These are phyloP conservation scores for Basidiobolus meristosporus DNA, from an alignment of 371 early-diverging fungal genomes.

Conservation along the genomic window DNA sequence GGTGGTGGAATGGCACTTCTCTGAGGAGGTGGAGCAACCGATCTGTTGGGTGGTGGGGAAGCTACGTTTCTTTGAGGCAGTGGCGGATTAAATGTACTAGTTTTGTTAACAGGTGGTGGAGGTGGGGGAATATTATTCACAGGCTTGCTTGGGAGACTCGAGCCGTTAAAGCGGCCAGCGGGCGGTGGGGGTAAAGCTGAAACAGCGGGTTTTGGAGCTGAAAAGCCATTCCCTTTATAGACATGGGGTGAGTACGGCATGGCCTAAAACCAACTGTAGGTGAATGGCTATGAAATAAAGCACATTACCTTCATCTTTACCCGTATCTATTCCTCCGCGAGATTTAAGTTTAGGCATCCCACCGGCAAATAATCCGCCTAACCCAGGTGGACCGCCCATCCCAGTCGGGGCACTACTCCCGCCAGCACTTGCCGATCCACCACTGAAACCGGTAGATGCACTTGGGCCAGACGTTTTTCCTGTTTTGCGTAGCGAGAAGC, in stretches of 20 bases:
- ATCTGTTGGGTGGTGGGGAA: constrained; percentile 9
- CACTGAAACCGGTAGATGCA: no score
- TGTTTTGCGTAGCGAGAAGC: no score
- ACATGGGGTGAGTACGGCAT: constrained; percentile 11
- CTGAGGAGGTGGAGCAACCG: constrained; percentile 8
- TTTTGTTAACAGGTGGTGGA: constrained; percentile 10
- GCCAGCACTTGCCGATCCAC: no score
- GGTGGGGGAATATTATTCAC: no score
- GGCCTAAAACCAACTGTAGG: constrained; percentile 10
- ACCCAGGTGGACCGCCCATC: constrained; percentile 4
- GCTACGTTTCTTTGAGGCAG: constrained; percentile 6
- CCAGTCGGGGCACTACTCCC: no score
- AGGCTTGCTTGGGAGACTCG: no score
- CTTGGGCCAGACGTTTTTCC: no score
- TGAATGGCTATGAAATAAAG: constrained; percentile 25
- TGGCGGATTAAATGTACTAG: constrained; percentile 10
- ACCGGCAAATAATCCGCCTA: constrained; percentile 39
- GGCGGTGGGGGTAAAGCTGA: no score
- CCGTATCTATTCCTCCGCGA: constrained; percentile 16
- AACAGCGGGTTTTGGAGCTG: no score
- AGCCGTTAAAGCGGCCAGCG: no score
- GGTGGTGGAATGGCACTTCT: constrained; percentile 11
- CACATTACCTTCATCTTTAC: constrained; percentile 8
- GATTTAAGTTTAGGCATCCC: constrained; percentile 44
- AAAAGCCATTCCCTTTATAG: no score